Base-by-base conservation (phyloP, 2,329 filamentous ascomycete genomes). In the Harringtonia aguacate region DNA sequence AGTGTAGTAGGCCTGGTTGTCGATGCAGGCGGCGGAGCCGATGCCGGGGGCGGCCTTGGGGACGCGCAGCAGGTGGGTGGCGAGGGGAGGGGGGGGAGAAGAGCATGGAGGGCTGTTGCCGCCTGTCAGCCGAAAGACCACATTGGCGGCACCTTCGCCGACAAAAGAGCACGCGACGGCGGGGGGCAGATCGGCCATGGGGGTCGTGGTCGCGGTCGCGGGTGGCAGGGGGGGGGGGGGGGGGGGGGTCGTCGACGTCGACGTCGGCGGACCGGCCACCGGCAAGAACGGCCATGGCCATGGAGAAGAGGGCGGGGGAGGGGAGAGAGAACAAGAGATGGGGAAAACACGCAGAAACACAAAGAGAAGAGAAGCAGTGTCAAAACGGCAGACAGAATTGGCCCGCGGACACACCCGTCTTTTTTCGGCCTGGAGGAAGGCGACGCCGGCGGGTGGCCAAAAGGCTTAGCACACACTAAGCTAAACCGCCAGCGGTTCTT, bases 141-240 rank as follows among this genome's bases (percentile, higher is more conserved):
- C 73, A 59, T 92, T 90, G 43, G 86, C 84, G 21, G 83, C 80
- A 21, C 85, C 86, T 60, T 92, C 85, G 22, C 71, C 73, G 20
- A 78, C 61, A 46, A 49, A 51, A 1, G 31, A 30, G 35, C 47
- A 76, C 64, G 41, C 52, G 50, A 42, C 43, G 14, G 22, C 41
- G 1, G 45, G 21, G 13, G 49, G 48, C 21, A 52, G 30, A 17
- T 24, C 34, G 38, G 43, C 29, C n/a, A 47, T 21, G 51, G 37
- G 50, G 10, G 48, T 46, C 18, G 20, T 12, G 20, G 18, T 21
- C 18, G 18, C 4, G 18, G 34, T 12, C n/a, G 18, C 3, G 15
- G 8, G 15, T 35, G 33, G 24, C 24, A 27, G 10, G 24, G 24
- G 24, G 24, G 24, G 10, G 24, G 24, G 24, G 24, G 24, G 24